These are phyloP conservation scores for Orbilia blumenaviensis DNA, from an alignment of 2,329 filamentous ascomycete species.

Conservation along the genomic window DNA sequence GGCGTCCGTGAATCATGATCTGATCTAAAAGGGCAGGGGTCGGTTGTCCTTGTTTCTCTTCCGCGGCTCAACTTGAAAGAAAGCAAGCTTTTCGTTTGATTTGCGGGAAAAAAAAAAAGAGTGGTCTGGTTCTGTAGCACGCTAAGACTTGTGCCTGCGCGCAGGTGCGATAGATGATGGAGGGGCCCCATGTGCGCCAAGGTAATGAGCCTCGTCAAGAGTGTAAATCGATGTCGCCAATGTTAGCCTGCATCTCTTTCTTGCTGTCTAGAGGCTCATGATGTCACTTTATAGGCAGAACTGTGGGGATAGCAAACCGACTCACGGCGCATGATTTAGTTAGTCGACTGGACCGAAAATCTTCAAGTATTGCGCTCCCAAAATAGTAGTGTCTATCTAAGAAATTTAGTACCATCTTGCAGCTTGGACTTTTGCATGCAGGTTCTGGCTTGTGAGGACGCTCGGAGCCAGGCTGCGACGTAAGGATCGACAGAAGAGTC, in stretches of 20 bases:
- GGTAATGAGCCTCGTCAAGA: neutral
- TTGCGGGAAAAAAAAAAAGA: too few relatives aligned
- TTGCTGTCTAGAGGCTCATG: neutral
- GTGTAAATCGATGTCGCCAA: neutral
- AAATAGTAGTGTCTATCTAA: neutral
- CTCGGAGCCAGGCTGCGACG: too few relatives aligned
- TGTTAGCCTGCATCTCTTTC: neutral
- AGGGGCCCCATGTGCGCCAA: constrained; percentile 1
- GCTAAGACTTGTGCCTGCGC: neutral
- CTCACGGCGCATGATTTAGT: neutral
- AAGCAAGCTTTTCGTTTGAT: constrained; percentile 11
- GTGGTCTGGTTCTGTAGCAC: too few relatives aligned
- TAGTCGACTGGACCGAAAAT: neutral
- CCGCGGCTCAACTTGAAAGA: constrained; percentile 19
- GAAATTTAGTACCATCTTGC: too few relatives aligned
- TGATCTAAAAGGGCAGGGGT: neutral
- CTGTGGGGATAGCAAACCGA: neutral
- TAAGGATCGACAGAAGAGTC: too few relatives aligned
- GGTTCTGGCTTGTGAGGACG: too few relatives aligned
- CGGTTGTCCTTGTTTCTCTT: constrained; percentile 22
- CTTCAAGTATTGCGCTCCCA: neutral
- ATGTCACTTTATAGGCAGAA: constrained; percentile 9
- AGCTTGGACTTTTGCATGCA: too few relatives aligned
- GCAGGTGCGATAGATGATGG: constrained; percentile 9
- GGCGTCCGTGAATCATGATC: constrained; percentile 27